phyloP scores from a whole-genome alignment of 495 filamentous ascomycete genomes.

The Podospora appendiculata region DNA sequence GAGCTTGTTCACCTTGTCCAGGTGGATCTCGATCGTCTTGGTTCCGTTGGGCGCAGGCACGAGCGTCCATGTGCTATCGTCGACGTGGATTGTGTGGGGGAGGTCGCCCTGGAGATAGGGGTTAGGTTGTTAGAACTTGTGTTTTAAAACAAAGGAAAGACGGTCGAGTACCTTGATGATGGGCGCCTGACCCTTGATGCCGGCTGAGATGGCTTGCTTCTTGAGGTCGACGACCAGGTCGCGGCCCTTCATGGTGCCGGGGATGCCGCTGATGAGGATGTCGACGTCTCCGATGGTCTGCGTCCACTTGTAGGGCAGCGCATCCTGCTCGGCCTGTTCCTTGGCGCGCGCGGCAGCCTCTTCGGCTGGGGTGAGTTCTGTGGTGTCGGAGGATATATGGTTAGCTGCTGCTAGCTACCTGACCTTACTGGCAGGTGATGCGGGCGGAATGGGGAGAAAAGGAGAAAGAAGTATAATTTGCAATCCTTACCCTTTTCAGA shows the following conservation, averaged over 20 bases:
- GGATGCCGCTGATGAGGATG: constrained; percentile 57
- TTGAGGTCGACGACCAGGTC: constrained; percentile 80
- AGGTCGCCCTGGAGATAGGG: constrained; percentile 59
- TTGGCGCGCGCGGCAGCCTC: constrained; percentile 66
- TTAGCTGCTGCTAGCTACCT: background rate
- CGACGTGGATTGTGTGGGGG: constrained; percentile 67
- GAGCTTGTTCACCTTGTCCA: constrained; percentile 95
- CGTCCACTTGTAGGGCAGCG: constrained; percentile 94
- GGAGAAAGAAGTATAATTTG: too few relatives aligned
- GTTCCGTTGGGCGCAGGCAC: constrained; percentile 53
- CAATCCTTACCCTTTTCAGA: background rate
- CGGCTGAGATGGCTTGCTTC: constrained; percentile 69
- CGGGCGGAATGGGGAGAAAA: too few relatives aligned
- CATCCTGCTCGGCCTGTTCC: constrained; percentile 81
- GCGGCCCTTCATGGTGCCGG: constrained; percentile 71
- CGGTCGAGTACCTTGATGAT: constrained; percentile 62
- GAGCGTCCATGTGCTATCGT: constrained; percentile 94
- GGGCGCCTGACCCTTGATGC: constrained; percentile 79
- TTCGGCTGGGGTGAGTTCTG: constrained; percentile 48
- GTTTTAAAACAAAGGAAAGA: background rate
- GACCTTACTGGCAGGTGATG: too few relatives aligned
- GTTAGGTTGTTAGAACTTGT: background rate
- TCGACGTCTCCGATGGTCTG: constrained; percentile 94
- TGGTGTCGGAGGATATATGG: constrained; percentile 13
- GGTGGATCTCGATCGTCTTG: constrained; percentile 74